Evolutionary conservation across 371 early-diverging fungal species (phyloP).

Genomic region (Catenaria anguillulae): DNA sequence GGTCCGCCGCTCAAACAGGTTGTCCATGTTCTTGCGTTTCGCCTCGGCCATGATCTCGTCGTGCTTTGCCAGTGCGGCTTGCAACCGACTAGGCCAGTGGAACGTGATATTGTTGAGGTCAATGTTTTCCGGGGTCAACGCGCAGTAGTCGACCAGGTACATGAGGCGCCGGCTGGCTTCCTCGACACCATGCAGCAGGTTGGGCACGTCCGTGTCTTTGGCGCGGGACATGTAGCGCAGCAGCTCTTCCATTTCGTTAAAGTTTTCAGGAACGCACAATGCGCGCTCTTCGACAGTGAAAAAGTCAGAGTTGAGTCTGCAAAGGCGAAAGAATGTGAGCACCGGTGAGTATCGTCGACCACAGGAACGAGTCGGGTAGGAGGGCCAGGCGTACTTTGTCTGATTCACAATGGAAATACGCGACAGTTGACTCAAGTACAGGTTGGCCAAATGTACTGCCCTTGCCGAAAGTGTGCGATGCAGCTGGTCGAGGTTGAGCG

Average conservation of each 20-base stretch:
- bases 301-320: slow-evolving; percentile 7
- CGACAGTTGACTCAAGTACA: slow-evolving; percentile 23
- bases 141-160: slow-evolving; percentile 33
- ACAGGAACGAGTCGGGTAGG: too few species aligned
- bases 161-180: slow-evolving; percentile 24
- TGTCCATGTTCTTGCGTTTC: slow-evolving; percentile 25
- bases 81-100: slow-evolving; percentile 34
- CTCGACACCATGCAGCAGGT: slow-evolving; percentile 27
- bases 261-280: slow-evolving; percentile 32
- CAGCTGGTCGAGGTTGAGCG: slow-evolving; percentile 29
- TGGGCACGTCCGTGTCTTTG: slow-evolving; percentile 23
- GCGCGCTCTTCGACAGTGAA: slow-evolving; percentile 26
- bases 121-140: slow-evolving; percentile 30
- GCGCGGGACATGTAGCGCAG: slow-evolving; percentile 33
- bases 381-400: too few species aligned
- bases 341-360: too few species aligned
- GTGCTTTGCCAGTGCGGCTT: slow-evolving; percentile 28
- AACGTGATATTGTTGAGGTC: slow-evolving; percentile 34
- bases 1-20: slow-evolving; percentile 25
- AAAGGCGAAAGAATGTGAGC: too few species aligned
- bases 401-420: not conserved
- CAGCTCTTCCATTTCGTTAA: slow-evolving; percentile 43
- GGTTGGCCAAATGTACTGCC: slow-evolving; percentile 23
- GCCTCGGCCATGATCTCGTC: slow-evolving; percentile 30
- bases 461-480: slow-evolving; percentile 22